Percentiles rank a stretch among this genome's conserved stretches.
Conservation (phyloP, 257 asterid species). For the Solanum sitiens region DNA sequence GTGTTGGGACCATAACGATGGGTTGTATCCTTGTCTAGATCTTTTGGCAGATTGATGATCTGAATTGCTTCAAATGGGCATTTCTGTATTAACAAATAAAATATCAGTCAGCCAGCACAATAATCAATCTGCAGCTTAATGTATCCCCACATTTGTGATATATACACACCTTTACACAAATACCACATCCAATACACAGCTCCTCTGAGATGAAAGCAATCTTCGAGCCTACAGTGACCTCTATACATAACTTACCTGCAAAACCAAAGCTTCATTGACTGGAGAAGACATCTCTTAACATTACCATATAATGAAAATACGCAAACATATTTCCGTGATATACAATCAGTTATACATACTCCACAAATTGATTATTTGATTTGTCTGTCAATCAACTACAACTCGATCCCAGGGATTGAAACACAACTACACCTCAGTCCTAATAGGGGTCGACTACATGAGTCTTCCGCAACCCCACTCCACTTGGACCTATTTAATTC, state of each 20-base stretch:
- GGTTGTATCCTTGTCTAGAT: constrained; percentile 91
- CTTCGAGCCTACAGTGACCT: constrained; percentile 66
- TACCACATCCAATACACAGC: constrained; percentile 96
- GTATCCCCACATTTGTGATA: background rate
- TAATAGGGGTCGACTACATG: background rate
- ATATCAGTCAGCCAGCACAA: background rate
- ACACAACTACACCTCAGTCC: background rate
- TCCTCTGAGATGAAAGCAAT: constrained; percentile 96
- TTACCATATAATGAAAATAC: background rate
- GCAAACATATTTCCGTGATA: background rate
- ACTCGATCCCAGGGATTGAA: background rate
- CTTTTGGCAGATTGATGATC: constrained; percentile 90
- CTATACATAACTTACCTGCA: constrained; percentile 90
- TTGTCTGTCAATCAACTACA: background rate
- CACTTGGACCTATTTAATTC: background rate
- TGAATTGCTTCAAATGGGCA: constrained; percentile 96
- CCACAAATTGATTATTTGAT: background rate
- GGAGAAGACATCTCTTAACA: background rate
- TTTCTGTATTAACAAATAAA: constrained; percentile 36
- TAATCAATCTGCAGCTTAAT: background rate
- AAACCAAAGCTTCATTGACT: background rate
- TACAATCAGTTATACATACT: background rate
- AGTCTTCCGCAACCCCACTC: background rate
- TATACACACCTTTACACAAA: constrained; percentile 79
- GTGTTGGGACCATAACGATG: constrained; percentile 99